phyloP scores from a whole-genome alignment of 23 red algal species.

The Gracilaria domingensis region DNA sequence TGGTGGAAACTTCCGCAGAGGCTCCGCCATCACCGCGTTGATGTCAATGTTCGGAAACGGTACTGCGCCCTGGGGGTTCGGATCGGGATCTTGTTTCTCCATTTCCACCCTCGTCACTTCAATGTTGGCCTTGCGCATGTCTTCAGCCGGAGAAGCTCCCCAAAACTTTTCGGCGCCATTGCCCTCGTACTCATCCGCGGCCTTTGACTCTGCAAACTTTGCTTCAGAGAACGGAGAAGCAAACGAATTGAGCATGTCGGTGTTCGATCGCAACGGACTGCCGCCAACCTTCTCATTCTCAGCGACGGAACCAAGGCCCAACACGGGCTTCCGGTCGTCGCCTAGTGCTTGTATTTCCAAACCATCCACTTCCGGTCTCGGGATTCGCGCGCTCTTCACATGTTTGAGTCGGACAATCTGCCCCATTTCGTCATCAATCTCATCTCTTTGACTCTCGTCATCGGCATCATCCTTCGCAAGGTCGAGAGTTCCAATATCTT shows the following conservation, averaged over 20 bases:
- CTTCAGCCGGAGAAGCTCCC: not conserved
- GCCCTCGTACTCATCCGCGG: not conserved
- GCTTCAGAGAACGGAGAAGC: not conserved
- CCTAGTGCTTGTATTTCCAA: not conserved
- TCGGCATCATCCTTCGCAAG: not conserved
- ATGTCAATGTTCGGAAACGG: not conserved
- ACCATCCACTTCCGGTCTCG: not conserved
- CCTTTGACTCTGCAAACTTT: not conserved
- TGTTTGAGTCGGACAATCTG: not conserved
- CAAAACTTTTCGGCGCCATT: slow-evolving; percentile 1
- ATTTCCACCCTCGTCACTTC: not conserved
- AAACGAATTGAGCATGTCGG: not conserved
- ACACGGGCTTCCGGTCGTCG: not conserved
- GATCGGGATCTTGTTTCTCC: not conserved
- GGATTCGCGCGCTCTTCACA: not conserved
- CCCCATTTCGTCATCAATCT: not conserved
- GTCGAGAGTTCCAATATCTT: not conserved
- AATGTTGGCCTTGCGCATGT: not conserved
- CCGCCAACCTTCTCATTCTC: not conserved
- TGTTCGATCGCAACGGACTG: not conserved
- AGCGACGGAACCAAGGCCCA: slow-evolving; percentile 16
- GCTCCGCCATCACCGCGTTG: not conserved
- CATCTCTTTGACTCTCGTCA: not conserved
- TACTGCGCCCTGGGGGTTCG: not conserved
- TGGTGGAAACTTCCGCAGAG: not conserved